Base-by-base conservation (phyloP, 345 rosid species). In the Corchorus olitorius region DNA sequence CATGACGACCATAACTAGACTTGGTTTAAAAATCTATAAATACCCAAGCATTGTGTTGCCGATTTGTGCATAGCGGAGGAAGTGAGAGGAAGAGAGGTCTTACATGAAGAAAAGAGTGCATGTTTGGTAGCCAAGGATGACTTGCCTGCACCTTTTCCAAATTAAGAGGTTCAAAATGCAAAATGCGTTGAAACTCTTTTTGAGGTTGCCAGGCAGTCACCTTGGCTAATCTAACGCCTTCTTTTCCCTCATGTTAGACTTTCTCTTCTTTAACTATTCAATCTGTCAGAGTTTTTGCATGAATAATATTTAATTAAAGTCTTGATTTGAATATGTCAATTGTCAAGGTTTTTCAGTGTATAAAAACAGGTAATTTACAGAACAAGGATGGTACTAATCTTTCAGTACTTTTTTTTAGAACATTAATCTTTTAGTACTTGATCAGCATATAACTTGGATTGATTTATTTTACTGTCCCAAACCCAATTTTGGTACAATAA, bases 171-270 rank as follows among this genome's bases (percentile, higher is more conserved):
- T 59, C 67, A 58, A 1, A 20, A 61, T 8, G 67, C 33, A 5
- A 59, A 27, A 27, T 27, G 27, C 27, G 4, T 11, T 27, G 58
- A 33, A 74, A 16, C 69, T 55, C 63, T 35, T 62, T 58, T 46
- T 8, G 4, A n/a, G 19, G 75, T 6, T 55, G 50, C 64, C 75
- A 70, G 79, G 79, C 75, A 77, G 75, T 70, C 79, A 17, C 75
- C 76, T 72, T 53, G 76, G 80, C 75, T 77, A 77, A 62, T 17
- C 70, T 77, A 27, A 71, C 76, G 19, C 71, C 6, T 59, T 72
- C 80, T 72, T 77, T 50, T 70, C 49, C 35, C 55, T 77, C 80
- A 62, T 61, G 76, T 17, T 70, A 71, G 48, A 16, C 61, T 17
- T n/a, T 77, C 19, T 69, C 68, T 69, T 60, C 79, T 62, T 50